phyloP scores from a whole-genome alignment of 768 basidiomycete species.

The Nevesoporus exiguus region DNA sequence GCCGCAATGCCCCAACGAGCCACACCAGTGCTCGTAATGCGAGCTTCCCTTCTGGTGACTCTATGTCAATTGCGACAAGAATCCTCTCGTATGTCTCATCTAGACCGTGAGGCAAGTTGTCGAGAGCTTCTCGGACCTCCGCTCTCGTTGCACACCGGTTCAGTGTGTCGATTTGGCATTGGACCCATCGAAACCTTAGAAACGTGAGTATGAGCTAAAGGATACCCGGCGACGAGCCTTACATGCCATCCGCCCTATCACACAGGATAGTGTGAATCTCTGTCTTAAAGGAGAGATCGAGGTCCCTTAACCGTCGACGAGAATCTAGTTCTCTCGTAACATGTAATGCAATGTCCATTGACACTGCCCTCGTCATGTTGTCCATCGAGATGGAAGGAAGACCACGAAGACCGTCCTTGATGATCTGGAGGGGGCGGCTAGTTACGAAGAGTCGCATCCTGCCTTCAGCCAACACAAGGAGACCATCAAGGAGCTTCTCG shows the following conservation, averaged over 20 bases:
- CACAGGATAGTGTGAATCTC: conserved; percentile 7
- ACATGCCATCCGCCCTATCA: conserved; percentile 20
- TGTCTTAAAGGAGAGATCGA: conserved; percentile 5
- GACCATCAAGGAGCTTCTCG: conserved; percentile 8
- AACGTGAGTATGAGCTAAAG: not conserved
- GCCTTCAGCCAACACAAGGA: not conserved
- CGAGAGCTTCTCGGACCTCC: conserved; percentile 14
- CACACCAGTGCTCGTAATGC: conserved; percentile 13
- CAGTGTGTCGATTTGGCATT: conserved; percentile 19
- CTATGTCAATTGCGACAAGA: conserved; percentile 8
- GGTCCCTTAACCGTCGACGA: conserved; percentile 4
- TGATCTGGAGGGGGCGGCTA: conserved; percentile 13
- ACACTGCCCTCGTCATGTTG: not conserved
- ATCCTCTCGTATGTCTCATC: conserved; percentile 23
- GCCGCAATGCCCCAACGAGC: conserved; percentile 17
- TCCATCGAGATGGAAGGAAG: conserved; percentile 12
- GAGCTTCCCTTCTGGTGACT: not conserved
- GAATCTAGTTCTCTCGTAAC: conserved; percentile 12
- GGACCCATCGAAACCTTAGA: conserved; percentile 22
- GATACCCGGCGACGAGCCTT: not conserved
- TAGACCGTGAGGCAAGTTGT: conserved; percentile 16
- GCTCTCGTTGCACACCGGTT: conserved; percentile 6
- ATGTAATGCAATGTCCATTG: conserved; percentile 13
- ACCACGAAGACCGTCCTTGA: conserved; percentile 2
- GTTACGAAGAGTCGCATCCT: conserved; percentile 14